Conservation (phyloP, 495 filamentous ascomycete species). For the Hypoxylon intermedium region DNA sequence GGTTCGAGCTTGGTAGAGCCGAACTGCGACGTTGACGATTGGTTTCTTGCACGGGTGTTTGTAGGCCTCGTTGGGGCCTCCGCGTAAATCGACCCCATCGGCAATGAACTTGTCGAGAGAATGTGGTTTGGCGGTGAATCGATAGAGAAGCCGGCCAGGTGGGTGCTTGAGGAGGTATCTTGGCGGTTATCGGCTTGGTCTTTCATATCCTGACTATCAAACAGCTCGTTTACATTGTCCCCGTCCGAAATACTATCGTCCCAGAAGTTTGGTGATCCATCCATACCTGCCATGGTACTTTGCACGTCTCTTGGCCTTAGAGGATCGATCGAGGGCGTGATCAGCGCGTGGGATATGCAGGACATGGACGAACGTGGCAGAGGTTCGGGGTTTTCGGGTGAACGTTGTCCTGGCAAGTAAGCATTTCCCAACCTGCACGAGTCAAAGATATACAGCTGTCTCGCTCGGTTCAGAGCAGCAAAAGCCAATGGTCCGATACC, state of each 20-base stretch:
- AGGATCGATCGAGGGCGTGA: neutral
- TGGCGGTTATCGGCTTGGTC: constrained; percentile 12
- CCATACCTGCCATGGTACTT: constrained; percentile 27
- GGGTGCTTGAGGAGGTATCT: constrained; percentile 1
- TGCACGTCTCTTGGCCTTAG: neutral
- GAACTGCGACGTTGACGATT: constrained; percentile 1
- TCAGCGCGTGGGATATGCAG: constrained; percentile 10
- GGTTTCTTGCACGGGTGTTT: constrained; percentile 1
- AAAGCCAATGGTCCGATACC: too few species aligned
- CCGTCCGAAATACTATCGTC: constrained; percentile 21
- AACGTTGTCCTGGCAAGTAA: too few species aligned
- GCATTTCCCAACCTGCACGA: too few species aligned
- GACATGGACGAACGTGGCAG: too few species aligned
- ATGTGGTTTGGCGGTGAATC: constrained; percentile 6
- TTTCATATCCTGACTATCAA: constrained; percentile 14
- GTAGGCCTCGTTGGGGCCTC: neutral
- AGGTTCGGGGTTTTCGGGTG: too few species aligned
- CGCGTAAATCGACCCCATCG: neutral
- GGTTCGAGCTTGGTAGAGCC: constrained; percentile 23
- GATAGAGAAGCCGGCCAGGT: constrained; percentile 11
- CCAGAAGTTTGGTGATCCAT: constrained; percentile 23
- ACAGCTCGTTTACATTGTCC: constrained; percentile 17
- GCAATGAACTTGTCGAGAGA: neutral
- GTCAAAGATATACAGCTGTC: too few species aligned
- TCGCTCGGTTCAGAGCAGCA: too few species aligned